Evolutionary conservation across 176 grass and related monocot genomes (phyloP).

Genomic region (Ampelocalamus luodianensis): DNA sequence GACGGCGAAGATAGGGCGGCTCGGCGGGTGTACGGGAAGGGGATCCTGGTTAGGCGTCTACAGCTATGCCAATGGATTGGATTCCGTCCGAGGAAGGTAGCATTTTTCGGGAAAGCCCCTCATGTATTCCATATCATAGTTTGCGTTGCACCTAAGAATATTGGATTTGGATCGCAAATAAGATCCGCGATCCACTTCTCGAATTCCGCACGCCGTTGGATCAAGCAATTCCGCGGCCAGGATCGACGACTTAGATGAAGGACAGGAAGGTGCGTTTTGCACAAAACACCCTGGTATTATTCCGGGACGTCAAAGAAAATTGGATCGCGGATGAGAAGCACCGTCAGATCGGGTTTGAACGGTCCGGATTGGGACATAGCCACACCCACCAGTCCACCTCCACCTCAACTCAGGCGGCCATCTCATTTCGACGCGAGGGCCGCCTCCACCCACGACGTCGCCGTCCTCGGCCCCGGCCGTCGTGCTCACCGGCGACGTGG

Average conservation of each 20-base stretch:
- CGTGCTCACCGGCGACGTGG: not conserved
- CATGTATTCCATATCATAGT: not conserved
- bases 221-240: not conserved
- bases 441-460: not conserved
- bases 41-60: too few relatives aligned
- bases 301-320: not conserved
- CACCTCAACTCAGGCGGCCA: too few relatives aligned
- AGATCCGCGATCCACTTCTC: too few relatives aligned
- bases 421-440: too few relatives aligned
- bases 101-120: not conserved
- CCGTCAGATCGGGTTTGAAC: not conserved
- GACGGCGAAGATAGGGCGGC: not conserved
- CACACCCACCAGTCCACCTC: too few relatives aligned
- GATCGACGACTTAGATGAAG: not conserved
- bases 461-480: not conserved
- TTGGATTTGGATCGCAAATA: not conserved
- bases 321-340: not conserved
- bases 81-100: not conserved
- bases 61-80: too few relatives aligned
- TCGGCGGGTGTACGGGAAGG: not conserved
- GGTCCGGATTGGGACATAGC: not conserved
- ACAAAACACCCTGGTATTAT: not conserved
- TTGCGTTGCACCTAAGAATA: not conserved
- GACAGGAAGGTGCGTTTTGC: not conserved
- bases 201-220: not conserved